Evolutionary conservation across 2,329 filamentous ascomycete species (phyloP), one percentile per base, ranked within the genome.

Genomic region (Plenodomus lindquistii): DNA sequence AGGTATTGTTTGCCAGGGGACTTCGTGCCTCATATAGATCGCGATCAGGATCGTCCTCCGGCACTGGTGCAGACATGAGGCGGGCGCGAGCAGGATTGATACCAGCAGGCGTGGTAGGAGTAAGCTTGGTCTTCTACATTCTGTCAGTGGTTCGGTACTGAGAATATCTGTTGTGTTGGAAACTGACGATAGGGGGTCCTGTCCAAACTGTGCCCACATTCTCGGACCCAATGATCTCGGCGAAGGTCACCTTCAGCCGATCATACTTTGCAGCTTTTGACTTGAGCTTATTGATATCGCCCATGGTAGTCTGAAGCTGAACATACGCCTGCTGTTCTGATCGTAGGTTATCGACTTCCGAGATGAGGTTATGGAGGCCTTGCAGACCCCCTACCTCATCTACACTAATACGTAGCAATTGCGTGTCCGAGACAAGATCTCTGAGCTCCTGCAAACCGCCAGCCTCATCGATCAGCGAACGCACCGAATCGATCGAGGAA

Each of bases 61-160:
- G 43, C 21, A 46, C 48, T 4, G 42, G 44, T 4, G 31, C 22
- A 15, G 45, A 54, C 4, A 60, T 55, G 20, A 54, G 37, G 10
- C 18, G 51, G 5, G 57, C 55, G 24, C 57, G 50, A 11, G 44
- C 57, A 27, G 59, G 53, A 16, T 60, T 60, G 20, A 50, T 50
- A 41, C 45, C 53, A 24, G 24, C 29, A 17, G 15, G 21, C 4
- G 20, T 11, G 34, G 16, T 17, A 17, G 16, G 2, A 18, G n/a
- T 3, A 4, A 8, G 35, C 10, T 37, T 16, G 4, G 7, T 18
- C 18, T 3, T 19, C 16, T 17, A 37, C 10, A 13, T 3, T 6
- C 16, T 4, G 35, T 37, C 16, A 17, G 16, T 37, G n/a, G n/a
- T 9, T 13, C 35, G 4, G 34, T 17, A 37, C 10, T 16, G 21